Evolutionary conservation across 371 early-diverging fungal genomes (phyloP).

Genomic region (Racocetra persica): DNA sequence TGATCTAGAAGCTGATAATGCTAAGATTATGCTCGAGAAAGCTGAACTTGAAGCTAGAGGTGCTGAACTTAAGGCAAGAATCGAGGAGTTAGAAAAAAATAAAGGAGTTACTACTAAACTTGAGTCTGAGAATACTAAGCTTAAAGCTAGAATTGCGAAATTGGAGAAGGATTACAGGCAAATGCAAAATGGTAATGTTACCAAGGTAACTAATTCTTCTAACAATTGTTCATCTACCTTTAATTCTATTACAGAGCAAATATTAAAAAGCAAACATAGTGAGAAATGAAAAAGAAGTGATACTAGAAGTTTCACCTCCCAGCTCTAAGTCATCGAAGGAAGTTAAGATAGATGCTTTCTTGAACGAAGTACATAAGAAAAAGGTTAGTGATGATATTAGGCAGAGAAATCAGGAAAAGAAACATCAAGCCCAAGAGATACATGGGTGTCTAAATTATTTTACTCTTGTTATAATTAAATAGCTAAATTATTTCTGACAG

Average conservation of each 20-base stretch:
- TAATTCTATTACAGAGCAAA: not conserved
- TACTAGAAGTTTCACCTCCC: not conserved
- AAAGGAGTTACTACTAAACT: not conserved
- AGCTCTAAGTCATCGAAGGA: not conserved
- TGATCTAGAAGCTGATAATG: not conserved
- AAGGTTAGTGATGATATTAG: constrained; percentile 32
- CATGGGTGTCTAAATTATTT: too few species aligned
- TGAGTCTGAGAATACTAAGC: not conserved
- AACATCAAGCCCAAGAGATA: constrained; percentile 5
- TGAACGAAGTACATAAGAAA: constrained; percentile 29
- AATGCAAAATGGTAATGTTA: too few species aligned
- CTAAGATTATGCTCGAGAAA: not conserved
- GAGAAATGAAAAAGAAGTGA: not conserved
- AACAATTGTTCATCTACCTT: not conserved
- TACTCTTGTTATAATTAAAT: too few species aligned
- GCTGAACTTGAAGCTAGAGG: not conserved
- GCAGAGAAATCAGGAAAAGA: constrained; percentile 22
- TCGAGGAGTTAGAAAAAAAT: not conserved
- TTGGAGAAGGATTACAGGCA: not conserved
- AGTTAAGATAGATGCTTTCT: not conserved
- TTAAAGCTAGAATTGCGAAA: not conserved
- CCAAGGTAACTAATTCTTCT: too few species aligned
- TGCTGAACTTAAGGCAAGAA: constrained; percentile 23
- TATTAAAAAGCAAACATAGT: not conserved
- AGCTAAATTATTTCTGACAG: too few species aligned